phyloP scores from a whole-genome alignment of 441 rosid species.

The Euphorbia schlechtendalii region DNA sequence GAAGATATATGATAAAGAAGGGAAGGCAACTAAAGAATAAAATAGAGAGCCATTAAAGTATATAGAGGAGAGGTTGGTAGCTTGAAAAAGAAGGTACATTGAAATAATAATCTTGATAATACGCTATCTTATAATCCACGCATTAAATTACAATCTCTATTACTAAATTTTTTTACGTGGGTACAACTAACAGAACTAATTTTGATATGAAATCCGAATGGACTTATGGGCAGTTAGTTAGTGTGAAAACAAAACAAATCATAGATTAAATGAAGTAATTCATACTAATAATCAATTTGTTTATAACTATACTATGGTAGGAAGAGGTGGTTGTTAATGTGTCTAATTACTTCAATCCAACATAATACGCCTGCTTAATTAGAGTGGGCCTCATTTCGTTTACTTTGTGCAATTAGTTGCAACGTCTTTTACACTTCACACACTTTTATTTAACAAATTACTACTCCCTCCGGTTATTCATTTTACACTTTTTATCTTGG shows the following conservation, averaged over 20 bases:
- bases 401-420: slow-evolving; percentile 19
- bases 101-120: neutral
- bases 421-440: slow-evolving; percentile 18
- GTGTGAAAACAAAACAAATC: neutral
- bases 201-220: slow-evolving; percentile 1
- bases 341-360: neutral
- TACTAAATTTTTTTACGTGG: neutral
- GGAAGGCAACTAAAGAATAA: neutral
- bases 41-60: neutral
- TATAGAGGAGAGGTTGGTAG: neutral
- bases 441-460: too few relatives aligned
- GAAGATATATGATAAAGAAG: neutral
- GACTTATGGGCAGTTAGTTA: too few relatives aligned
- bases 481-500: too few relatives aligned
- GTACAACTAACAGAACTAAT: slow-evolving; percentile 26
- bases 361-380: slow-evolving; percentile 3
- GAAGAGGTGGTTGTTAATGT: neutral
- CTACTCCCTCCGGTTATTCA: too few relatives aligned
- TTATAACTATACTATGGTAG: neutral
- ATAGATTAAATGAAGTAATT: too few relatives aligned
- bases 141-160: slow-evolving; percentile 19
- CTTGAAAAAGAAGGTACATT: slow-evolving; percentile 7
- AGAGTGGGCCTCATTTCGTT: slow-evolving; percentile 1
- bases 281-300: neutral
- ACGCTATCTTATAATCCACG: slow-evolving; percentile 34